These are phyloP conservation scores for Neopestalotiopsis sp. DNA, from an alignment of 2,329 filamentous ascomycete genomes.

Conservation along the genomic window DNA sequence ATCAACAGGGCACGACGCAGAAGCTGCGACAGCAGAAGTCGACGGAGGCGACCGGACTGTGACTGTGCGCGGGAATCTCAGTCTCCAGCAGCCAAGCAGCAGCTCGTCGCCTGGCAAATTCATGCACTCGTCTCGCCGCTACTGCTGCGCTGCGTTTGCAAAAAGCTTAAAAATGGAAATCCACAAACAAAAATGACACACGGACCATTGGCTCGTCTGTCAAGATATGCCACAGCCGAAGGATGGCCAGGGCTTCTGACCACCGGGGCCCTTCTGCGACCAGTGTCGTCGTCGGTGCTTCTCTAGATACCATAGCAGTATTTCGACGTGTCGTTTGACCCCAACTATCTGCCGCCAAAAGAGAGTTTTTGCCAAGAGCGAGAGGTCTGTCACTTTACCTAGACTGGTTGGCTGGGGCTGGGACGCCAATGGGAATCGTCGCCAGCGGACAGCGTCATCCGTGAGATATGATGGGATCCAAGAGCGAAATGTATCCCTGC, in stretches of 20 bases:
- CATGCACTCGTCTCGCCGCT: slow-evolving; percentile 22
- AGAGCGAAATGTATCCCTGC: slow-evolving; percentile 3
- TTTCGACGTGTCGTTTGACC: slow-evolving; percentile 12
- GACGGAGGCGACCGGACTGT: slow-evolving; percentile 28
- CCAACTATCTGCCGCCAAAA: slow-evolving; percentile 22
- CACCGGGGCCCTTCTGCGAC: neutral
- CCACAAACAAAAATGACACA: slow-evolving; percentile 22
- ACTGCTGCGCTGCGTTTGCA: slow-evolving; percentile 12
- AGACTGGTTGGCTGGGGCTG: slow-evolving; percentile 3
- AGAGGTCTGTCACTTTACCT: slow-evolving; percentile 4
- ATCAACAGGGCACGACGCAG: slow-evolving; percentile 33
- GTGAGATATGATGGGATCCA: slow-evolving; percentile 11
- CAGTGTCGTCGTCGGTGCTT: neutral
- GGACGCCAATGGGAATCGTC: slow-evolving; percentile 15
- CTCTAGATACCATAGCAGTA: neutral
- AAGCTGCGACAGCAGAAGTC: slow-evolving; percentile 33
- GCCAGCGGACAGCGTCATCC: neutral
- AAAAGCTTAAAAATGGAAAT: slow-evolving; percentile 19
- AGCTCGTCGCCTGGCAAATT: slow-evolving; percentile 25
- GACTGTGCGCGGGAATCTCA: slow-evolving; percentile 27
- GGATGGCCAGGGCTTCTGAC: neutral
- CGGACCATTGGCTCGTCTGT: slow-evolving; percentile 22
- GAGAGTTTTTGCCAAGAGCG: slow-evolving; percentile 27
- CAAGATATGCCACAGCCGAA: slow-evolving; percentile 15
- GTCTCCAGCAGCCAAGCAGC: slow-evolving; percentile 17